These are phyloP conservation scores for Psidium guajava DNA, from an alignment of 345 rosid species.

Conservation along the genomic window DNA sequence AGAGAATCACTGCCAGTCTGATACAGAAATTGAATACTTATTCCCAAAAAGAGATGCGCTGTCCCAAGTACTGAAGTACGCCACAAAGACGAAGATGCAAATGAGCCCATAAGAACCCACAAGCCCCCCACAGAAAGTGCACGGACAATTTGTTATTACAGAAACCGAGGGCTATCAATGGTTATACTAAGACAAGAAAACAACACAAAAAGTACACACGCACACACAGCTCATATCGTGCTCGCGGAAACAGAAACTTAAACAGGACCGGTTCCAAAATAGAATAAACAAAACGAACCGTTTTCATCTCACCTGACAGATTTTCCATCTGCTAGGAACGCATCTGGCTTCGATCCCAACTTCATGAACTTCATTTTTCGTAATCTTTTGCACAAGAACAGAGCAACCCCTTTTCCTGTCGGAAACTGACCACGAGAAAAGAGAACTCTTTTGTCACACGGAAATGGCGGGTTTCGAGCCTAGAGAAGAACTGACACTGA, in stretches of 20 bases:
- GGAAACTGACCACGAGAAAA: neutral
- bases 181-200: neutral
- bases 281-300: neutral
- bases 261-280: neutral
- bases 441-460: neutral
- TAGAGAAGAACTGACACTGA: neutral
- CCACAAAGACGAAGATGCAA: neutral
- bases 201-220: neutral
- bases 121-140: neutral
- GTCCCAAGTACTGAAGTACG: neutral
- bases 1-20: neutral
- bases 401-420: neutral
- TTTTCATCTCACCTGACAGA: conserved; percentile 36
- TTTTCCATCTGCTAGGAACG: conserved; percentile 68
- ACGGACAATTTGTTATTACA: neutral
- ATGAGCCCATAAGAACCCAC: neutral
- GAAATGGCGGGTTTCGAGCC: neutral
- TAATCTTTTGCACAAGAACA: neutral
- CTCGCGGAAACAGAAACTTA: neutral
- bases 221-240: neutral
- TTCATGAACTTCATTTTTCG: conserved; percentile 86
- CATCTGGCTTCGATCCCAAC: conserved; percentile 90
- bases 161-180: neutral
- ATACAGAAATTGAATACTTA: neutral
- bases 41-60: neutral